Evolutionary conservation across 1,139 yeast species (phyloP).

Genomic region (Blastobotrys indianensis): DNA sequence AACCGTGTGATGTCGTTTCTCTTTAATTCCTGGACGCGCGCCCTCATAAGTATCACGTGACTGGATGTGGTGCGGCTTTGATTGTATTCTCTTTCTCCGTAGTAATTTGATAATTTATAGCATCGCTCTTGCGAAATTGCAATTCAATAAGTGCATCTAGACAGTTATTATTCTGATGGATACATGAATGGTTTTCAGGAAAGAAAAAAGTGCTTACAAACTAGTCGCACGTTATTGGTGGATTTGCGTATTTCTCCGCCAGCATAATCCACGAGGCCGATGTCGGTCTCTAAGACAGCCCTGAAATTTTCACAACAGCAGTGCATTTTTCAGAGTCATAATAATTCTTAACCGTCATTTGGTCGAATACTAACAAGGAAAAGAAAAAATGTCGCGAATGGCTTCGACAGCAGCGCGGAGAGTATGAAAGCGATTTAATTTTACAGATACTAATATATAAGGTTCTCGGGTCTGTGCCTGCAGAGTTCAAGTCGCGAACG

Average conservation of each 20-base stretch:
- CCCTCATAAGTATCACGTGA: too few species aligned
- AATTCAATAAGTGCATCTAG: too few species aligned
- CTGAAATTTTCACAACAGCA: neutral
- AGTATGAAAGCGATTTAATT: neutral
- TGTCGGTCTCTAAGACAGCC: neutral
- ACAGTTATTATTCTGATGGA: too few species aligned
- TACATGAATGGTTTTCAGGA: too few species aligned
- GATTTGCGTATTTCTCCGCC: neutral
- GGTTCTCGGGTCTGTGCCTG: slow-evolving; percentile 14
- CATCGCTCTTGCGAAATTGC: neutral
- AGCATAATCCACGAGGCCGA: neutral
- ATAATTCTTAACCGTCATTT: neutral
- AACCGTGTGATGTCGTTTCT: too few species aligned
- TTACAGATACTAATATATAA: neutral
- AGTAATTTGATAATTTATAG: neutral
- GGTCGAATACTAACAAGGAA: neutral
- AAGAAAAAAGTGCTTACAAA: too few species aligned
- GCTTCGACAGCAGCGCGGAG: slow-evolving; percentile 11
- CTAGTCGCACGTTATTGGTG: neutral
- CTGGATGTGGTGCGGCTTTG: too few species aligned
- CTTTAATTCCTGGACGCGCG: too few species aligned
- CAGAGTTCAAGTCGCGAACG: slow-evolving; percentile 57
- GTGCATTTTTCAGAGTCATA: neutral
- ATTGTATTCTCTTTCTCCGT: neutral
- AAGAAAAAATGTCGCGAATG: slow-evolving; percentile 13